phyloP scores from a whole-genome alignment of 2,329 filamentous ascomycete species.

The Penicillium verrucosum region DNA sequence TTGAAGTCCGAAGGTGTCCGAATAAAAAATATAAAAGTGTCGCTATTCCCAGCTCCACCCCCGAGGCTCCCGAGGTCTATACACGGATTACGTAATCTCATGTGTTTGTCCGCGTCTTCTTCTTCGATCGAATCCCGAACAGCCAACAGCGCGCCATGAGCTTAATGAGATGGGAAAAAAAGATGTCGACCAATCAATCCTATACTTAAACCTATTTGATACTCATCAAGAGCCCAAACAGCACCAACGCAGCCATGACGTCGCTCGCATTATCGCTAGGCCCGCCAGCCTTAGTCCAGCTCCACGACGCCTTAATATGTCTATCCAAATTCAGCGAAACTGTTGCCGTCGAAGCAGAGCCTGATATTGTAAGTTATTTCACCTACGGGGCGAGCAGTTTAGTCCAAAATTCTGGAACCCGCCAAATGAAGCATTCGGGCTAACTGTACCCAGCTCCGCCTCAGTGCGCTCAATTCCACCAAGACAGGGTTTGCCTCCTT shows the following conservation, averaged over 20 bases:
- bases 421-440: not conserved
- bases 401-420: not conserved
- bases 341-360: conserved; percentile 60
- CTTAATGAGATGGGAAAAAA: not conserved
- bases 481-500: conserved; percentile 64
- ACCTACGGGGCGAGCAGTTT: not conserved
- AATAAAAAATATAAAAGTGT: not conserved
- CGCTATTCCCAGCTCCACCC: not conserved
- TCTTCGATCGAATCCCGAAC: not conserved
- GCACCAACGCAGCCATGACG: conserved; percentile 26
- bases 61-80: no score
- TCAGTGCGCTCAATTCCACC: conserved; percentile 61
- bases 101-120: not conserved
- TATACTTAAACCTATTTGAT: not conserved
- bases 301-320: conserved; percentile 60
- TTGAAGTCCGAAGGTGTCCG: no score
- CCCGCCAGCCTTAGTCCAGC: conserved; percentile 53
- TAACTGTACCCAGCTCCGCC: conserved; percentile 48
- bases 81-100: not conserved
- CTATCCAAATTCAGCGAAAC: conserved; percentile 62
- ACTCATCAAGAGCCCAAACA: not conserved
- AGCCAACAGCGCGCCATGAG: not conserved
- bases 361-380: conserved; percentile 49
- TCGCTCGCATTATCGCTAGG: conserved; percentile 52
- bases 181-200: not conserved